phyloP scores from a whole-genome alignment of 1,139 yeast genomes.

The Kodamaea arcana region DNA sequence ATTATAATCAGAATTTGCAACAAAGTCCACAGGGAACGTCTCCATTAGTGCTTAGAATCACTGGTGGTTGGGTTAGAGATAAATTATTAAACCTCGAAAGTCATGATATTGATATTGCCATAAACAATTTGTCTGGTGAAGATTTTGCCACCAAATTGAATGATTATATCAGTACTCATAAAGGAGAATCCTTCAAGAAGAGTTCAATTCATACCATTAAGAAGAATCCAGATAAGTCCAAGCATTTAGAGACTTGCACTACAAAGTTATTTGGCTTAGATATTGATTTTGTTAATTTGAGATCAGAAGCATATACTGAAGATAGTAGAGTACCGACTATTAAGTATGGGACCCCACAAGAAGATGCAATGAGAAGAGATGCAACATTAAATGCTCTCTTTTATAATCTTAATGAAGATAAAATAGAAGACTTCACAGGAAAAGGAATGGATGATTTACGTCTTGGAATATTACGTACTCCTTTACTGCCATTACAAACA shows the following conservation, averaged over 20 bases:
- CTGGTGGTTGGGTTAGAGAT: slow-evolving; percentile 99
- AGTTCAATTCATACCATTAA: slow-evolving; percentile 74
- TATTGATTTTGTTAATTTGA: slow-evolving; percentile 85
- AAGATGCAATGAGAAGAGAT: slow-evolving; percentile 90
- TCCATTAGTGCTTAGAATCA: slow-evolving; percentile 60
- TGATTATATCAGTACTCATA: slow-evolving; percentile 44
- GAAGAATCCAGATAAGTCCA: slow-evolving; percentile 90
- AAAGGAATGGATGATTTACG: slow-evolving; percentile 68
- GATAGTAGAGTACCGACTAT: slow-evolving; percentile 78
- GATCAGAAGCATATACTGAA: slow-evolving; percentile 80
- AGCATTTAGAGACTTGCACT: slow-evolving; percentile 95
- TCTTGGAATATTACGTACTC: slow-evolving; percentile 76
- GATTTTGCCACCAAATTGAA: slow-evolving; percentile 71
- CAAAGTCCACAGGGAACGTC: slow-evolving; percentile 10
- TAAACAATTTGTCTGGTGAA: slow-evolving; percentile 79
- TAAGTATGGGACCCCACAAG: slow-evolving; percentile 81
- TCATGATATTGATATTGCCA: slow-evolving; percentile 88
- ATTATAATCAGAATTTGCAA: no score
- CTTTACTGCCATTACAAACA: slow-evolving; percentile 77
- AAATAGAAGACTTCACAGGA: slow-evolving; percentile 82
- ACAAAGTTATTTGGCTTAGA: slow-evolving; percentile 78
- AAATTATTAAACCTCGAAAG: slow-evolving; percentile 75
- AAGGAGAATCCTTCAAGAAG: slow-evolving; percentile 39
- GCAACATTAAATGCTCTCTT: slow-evolving; percentile 92
- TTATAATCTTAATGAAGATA: slow-evolving; percentile 64